Evolutionary conservation across 2,329 filamentous ascomycete species (phyloP), one percentile per base, ranked within the genome.

Genomic region (Monosporascus sp.): DNA sequence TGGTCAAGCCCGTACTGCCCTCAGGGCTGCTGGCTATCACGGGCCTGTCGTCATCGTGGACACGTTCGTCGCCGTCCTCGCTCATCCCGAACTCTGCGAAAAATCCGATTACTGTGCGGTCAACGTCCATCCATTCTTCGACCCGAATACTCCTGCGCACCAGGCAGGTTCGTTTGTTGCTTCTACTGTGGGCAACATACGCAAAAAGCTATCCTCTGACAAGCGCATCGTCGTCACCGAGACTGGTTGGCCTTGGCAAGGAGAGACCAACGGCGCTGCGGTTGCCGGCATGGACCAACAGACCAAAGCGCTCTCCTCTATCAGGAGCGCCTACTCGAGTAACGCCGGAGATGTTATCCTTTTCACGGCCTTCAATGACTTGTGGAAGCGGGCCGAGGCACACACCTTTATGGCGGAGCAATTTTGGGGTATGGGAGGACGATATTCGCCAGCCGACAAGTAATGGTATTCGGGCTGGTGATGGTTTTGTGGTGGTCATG

Each of bases 81-180:
- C 74, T 49, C 80, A 93, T 61, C 85, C 86, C 0, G 72, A 80
- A 49, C 78, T 96, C 47, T 95, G 90, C 71, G 69, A 83, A 25
- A 77, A 75, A 46, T 89, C 87, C 1, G 90, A 95, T 65, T 89
- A 88, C 72, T 90, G 86, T 63, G 88, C 89, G 17, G 81, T 87
- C 66, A 96, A 96, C 71, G 82, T 84, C 59, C 90, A 96, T 69
- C 82, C 90, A 14, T 96, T 91, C 79, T 96, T 94, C 69, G 88
- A 95, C 61, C 70, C 76, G 3, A 81, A 80, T 47, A 80, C 81
- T 25, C 68, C 70, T 2, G 80, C 89, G 1, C 70, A 73, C 1
- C 70, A 81, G 34, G 84, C 90, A 2, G 90, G 90, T 3, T 60
- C 68, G 1, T 96, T 90, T 69, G 80, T 91, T 39, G 68, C 75